Conservation (phyloP, 2,329 filamentous ascomycete genomes). For the Onygenales sp. region DNA sequence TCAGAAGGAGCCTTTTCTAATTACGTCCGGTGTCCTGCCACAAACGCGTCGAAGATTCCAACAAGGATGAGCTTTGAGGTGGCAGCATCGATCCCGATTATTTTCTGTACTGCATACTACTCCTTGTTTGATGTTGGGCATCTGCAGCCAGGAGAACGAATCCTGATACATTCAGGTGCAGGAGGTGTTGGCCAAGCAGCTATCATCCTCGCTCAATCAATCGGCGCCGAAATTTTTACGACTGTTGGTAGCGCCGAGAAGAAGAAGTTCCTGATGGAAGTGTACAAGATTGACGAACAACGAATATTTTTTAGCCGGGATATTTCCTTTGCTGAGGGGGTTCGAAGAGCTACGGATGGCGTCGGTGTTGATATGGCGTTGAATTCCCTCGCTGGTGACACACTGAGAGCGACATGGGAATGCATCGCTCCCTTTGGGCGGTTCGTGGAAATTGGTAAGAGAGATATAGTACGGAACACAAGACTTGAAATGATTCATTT, state of each 20-base stretch:
- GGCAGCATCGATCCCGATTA: conserved; percentile 10
- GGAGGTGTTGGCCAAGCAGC: conserved; percentile 13
- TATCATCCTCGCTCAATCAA: conserved; percentile 11
- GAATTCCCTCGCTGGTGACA: conserved; percentile 11
- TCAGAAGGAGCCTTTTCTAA: conserved; percentile 4
- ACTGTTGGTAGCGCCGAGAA: conserved; percentile 8
- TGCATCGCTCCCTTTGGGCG: conserved; percentile 11
- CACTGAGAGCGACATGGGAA: conserved; percentile 7
- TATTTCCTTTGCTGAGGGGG: not conserved
- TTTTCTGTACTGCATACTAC: conserved; percentile 12
- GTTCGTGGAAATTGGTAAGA: conserved; percentile 38
- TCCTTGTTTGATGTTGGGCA: conserved; percentile 7
- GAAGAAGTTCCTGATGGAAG: conserved; percentile 5
- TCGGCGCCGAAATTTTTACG: conserved; percentile 12
- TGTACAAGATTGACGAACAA: conserved; percentile 2
- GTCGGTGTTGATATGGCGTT: conserved; percentile 11
- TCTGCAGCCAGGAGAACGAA: conserved; percentile 8
- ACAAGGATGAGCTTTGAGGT: conserved; percentile 11
- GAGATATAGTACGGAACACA: conserved; percentile 28
- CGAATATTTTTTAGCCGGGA: conserved; percentile 6
- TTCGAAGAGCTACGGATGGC: conserved; percentile 1
- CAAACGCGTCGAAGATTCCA: conserved; percentile 6
- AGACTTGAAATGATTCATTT: conserved; percentile 35
- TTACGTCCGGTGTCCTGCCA: not conserved
- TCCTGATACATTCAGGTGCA: conserved; percentile 13